Evolutionary conservation across 495 filamentous ascomycete genomes (phyloP), one percentile per base, ranked within the genome.

Genomic region (Talaromyces liani): DNA sequence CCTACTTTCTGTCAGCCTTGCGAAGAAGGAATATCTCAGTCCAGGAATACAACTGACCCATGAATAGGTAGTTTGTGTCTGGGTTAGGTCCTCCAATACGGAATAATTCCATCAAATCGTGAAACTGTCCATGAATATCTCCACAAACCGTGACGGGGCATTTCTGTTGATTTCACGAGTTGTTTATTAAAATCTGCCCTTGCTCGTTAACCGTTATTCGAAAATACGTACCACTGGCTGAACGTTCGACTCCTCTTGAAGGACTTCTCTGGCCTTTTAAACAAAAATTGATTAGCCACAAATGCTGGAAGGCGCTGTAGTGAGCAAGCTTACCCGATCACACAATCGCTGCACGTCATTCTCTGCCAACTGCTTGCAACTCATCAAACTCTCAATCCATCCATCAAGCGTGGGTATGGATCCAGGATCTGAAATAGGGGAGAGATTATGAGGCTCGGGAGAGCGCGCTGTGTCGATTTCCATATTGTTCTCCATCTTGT

Each of bases 361-460:
- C 82, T 98, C 94, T 61, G 90, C 85, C 76, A 98, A 82, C 82
- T 97, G 95, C 78, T 98, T 98, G 87, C 94, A 98, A 73, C 79
- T 88, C 94, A 98, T 98, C 79, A 98, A 80, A 77, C 84, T 94
- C 81, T 96, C 93, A 73, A 98, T 98, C 94, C 94, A 98, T 66
- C 93, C 92, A 76, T 98, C 94, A 45, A 98, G 79, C 39, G 92
- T 95, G 39, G 92, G 88, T 79, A 97, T 94, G 63, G 92, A 89
- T 36, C 91, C 84, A 9, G 95, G 87, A 75, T 98, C 95, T 57
- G 85, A 82, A 24, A 83, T 80, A 66, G 89, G 86, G 60, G 88
- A 83, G 70, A 91, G 77, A 68, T 83, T 80, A 73, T 93, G 85
- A 65, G 92, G 90, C 70, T 95, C 87, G 65, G 92, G 90, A 66